Conservation (phyloP, 169 alveolate genomes). For the Eimeria necatrix region DNA sequence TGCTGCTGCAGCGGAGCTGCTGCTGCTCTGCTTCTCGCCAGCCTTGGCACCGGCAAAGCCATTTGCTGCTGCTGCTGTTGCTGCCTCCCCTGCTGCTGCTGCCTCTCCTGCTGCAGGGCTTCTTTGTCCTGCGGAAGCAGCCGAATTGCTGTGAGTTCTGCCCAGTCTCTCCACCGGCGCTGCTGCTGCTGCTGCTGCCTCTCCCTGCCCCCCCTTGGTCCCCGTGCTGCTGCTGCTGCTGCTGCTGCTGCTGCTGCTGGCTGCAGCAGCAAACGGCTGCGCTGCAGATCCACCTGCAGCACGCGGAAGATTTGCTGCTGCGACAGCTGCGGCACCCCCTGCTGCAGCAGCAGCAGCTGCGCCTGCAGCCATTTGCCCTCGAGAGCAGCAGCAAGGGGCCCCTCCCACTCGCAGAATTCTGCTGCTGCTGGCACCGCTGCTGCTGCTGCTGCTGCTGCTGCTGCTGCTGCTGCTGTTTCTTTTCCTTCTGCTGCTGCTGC, state of each 20-base stretch:
- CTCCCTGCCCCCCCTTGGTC: background rate
- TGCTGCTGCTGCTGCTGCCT: slow-evolving; percentile 30
- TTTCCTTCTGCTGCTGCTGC: slow-evolving; percentile 19
- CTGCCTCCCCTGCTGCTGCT: slow-evolving; percentile 29
- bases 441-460: background rate
- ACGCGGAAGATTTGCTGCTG: slow-evolving; percentile 25
- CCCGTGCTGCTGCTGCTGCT: background rate
- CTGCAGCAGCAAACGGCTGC: slow-evolving; percentile 42
- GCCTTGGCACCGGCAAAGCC: no score
- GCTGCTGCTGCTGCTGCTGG: slow-evolving; percentile 20
- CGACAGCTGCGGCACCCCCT: slow-evolving; percentile 19
- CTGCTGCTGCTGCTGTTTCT: slow-evolving; percentile 1
- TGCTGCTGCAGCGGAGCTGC: slow-evolving; percentile 31
- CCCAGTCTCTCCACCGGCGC: slow-evolving; percentile 22
- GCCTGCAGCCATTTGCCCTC: slow-evolving; percentile 50
- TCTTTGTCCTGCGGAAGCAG: background rate
- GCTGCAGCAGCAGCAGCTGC: slow-evolving; percentile 35
- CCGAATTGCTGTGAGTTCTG: background rate
- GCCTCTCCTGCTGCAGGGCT: background rate
- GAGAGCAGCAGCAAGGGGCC: background rate
- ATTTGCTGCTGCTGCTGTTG: slow-evolving; percentile 1
- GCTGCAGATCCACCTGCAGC: slow-evolving; percentile 2
- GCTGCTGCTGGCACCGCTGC: background rate
- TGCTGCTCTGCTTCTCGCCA: no score
- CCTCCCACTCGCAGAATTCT: background rate